Conservation (phyloP, 306 rosid genomes). For the Casuarina glauca region DNA sequence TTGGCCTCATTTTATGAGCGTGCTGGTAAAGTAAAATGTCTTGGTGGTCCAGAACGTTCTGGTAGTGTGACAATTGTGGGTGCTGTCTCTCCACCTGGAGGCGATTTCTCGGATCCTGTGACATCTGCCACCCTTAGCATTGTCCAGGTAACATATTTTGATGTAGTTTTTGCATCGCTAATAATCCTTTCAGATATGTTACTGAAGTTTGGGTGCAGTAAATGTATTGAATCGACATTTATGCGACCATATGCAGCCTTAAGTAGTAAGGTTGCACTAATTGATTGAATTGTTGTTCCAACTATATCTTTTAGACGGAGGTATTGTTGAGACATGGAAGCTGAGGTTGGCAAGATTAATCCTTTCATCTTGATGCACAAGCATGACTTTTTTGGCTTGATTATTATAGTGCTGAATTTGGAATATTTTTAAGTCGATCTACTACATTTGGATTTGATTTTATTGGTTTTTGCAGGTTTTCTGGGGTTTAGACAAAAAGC, state of each 20-base stretch:
- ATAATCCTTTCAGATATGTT: background rate
- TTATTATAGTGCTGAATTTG: background rate
- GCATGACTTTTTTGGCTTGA: background rate
- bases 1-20: slow-evolving; percentile 99
- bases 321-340: background rate
- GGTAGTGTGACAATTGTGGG: slow-evolving; percentile 99
- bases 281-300: background rate
- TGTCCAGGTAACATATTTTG: slow-evolving; percentile 69
- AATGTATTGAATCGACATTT: slow-evolving; percentile 1
- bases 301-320: background rate
- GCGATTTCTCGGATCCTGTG: slow-evolving; percentile 99
- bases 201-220: background rate
- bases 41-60: slow-evolving; percentile 95
- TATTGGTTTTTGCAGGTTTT: slow-evolving; percentile 62
- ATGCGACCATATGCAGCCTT: background rate
- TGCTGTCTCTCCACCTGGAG: slow-evolving; percentile 99
- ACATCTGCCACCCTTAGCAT: slow-evolving; percentile 99
- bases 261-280: background rate
- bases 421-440: slow-evolving; percentile 1
- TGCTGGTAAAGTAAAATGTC: slow-evolving; percentile 99
- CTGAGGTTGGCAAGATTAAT: background rate
- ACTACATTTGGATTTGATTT: background rate
- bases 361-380: background rate
- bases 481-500: slow-evolving; percentile 99
- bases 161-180: background rate